Percentiles rank a stretch among this genome's conserved stretches.
Evolutionary conservation across 1,284 basidiomycete species (phyloP).

Genomic region (Acaromyces ingoldii): DNA sequence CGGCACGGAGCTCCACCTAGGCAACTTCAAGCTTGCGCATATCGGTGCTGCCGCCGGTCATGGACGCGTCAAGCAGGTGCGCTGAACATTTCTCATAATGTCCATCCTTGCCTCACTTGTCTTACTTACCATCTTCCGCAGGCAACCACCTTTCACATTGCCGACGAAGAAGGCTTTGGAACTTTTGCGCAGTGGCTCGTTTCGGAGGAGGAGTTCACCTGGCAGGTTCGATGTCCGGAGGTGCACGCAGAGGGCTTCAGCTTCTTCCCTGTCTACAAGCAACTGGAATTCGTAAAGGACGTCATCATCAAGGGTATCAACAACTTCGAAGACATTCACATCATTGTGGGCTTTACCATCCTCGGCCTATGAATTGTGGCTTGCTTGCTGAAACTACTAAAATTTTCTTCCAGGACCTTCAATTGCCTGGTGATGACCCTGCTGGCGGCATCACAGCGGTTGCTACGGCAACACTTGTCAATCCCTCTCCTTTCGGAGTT

Average conservation of each 20-base stretch:
- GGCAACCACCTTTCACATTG: slow-evolving; percentile 47
- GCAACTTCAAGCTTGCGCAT: slow-evolving; percentile 37
- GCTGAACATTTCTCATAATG: background rate
- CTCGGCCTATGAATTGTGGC: too few species aligned
- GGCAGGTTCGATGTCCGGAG: slow-evolving; percentile 62
- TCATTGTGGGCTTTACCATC: too few species aligned
- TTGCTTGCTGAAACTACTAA: too few species aligned
- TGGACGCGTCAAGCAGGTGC: slow-evolving; percentile 49
- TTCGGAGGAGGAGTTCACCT: slow-evolving; percentile 66
- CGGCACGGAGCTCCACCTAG: slow-evolving; percentile 46
- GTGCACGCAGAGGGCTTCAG: slow-evolving; percentile 64
- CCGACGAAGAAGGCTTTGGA: slow-evolving; percentile 44
- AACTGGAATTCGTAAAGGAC: slow-evolving; percentile 36
- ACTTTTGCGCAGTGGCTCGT: slow-evolving; percentile 58
- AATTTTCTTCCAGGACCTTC: too few species aligned
- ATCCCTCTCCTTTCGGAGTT: slow-evolving; percentile 69
- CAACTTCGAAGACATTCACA: slow-evolving; percentile 62
- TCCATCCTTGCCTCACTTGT: background rate
- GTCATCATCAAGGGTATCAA: slow-evolving; percentile 60
- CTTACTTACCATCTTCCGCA: slow-evolving; percentile 5
- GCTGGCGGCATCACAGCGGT: slow-evolving; percentile 66
- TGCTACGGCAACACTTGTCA: slow-evolving; percentile 61
- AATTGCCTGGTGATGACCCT: slow-evolving; percentile 68
- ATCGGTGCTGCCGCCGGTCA: slow-evolving; percentile 51
- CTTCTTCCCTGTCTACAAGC: slow-evolving; percentile 42